Evolutionary conservation across 441 rosid genomes (phyloP).

Genomic region (Aleurites moluccanus): DNA sequence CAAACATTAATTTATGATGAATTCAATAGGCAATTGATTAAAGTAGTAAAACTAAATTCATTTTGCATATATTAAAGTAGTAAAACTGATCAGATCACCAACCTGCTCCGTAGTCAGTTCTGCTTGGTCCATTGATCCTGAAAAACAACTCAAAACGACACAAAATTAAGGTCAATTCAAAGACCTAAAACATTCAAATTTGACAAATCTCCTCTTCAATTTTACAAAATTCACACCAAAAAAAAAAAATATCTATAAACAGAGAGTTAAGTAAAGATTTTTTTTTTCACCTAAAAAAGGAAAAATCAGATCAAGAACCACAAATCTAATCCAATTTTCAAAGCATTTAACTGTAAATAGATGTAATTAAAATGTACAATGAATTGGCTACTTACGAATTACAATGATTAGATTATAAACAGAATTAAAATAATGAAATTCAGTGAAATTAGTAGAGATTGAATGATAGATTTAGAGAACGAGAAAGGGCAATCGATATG

Average conservation of each 20-base stretch:
- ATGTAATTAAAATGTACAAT: conserved; percentile 3
- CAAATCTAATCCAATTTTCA: not conserved
- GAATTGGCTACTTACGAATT: not conserved
- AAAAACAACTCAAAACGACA: conserved; percentile 28
- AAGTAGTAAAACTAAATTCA: too few relatives aligned
- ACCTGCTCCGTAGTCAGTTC: conserved; percentile 79
- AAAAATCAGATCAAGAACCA: conserved; percentile 11
- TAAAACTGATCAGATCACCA: conserved; percentile 25
- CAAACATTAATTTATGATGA: not conserved
- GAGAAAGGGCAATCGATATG: not conserved
- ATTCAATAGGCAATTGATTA: not conserved
- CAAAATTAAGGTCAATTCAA: conserved; percentile 27
- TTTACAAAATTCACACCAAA: not conserved
- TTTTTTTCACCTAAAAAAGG: not conserved
- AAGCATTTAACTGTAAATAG: not conserved
- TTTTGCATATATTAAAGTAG: not conserved
- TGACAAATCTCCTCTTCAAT: conserved; percentile 1
- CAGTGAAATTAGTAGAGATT: not conserved
- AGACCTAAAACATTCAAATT: conserved; percentile 20
- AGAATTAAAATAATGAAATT: not conserved
- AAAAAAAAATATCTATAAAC: not conserved
- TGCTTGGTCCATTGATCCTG: conserved; percentile 64
- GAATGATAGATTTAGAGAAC: not conserved
- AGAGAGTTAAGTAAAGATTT: not conserved
- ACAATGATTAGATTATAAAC: not conserved